phyloP scores from a whole-genome alignment of 129 eudicot species.

The Glebionis coronaria region DNA sequence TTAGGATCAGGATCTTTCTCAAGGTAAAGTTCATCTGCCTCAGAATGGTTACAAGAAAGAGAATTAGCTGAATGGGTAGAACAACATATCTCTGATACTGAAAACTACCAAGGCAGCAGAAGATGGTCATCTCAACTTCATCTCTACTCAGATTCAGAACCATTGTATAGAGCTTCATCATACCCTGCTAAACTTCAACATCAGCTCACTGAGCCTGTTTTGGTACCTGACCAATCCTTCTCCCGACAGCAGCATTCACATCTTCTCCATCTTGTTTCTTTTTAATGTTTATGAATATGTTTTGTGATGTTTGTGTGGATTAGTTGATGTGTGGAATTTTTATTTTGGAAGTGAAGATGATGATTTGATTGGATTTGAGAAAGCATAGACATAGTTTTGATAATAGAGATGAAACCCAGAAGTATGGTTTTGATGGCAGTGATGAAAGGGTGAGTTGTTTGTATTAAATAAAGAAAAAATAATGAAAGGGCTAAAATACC shows the following conservation, averaged over 20 bases:
- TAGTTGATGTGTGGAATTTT: too few relatives aligned
- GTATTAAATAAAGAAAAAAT: too few relatives aligned
- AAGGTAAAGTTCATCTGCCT: conserved; percentile 93
- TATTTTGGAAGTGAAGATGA: too few relatives aligned
- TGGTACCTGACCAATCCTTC: conserved; percentile 62
- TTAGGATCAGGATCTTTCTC: conserved; percentile 80
- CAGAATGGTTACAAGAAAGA: conserved; percentile 78
- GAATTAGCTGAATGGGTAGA: conserved; percentile 67
- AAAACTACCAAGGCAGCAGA: conserved; percentile 52
- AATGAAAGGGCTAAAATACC: too few relatives aligned
- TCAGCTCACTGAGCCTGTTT: conserved; percentile 54
- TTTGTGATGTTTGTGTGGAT: too few relatives aligned
- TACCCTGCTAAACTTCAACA: conserved; percentile 58
- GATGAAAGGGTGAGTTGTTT: too few relatives aligned
- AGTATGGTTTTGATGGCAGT: too few relatives aligned
- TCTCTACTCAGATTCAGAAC: conserved; percentile 47
- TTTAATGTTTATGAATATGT: too few relatives aligned
- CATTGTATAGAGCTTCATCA: conserved; percentile 84
- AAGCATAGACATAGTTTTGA: too few relatives aligned
- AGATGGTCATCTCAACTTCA: conserved; percentile 95
- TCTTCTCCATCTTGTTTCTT: conserved; percentile 38
- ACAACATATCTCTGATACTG: conserved; percentile 56
- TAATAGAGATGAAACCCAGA: too few relatives aligned
- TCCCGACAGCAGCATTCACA: conserved; percentile 44
- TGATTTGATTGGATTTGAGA: too few relatives aligned